A percentile compares a stretch with the other conserved stretches of the same genome.
phyloP scores from a whole-genome alignment of 78 protist genomes.

The Dictyostelium brefeldianum region DNA sequence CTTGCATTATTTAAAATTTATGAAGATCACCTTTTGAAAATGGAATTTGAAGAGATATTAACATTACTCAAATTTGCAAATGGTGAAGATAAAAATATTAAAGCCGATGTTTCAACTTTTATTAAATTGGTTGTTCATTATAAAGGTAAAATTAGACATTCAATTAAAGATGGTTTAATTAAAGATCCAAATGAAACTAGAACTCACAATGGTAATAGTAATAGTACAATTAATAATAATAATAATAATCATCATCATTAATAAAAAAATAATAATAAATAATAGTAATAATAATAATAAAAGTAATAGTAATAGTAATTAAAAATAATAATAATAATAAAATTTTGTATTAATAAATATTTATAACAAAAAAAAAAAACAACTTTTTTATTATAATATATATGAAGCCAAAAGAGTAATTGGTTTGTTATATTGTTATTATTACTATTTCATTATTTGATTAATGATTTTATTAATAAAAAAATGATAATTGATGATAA shows the following conservation, averaged over 20 bases:
- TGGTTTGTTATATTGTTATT: too few species aligned
- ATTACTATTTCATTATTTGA: too few species aligned
- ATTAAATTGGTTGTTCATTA: conserved; percentile 72
- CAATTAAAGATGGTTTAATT: conserved; percentile 39
- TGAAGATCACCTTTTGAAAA: conserved; percentile 70
- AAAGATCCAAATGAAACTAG: conserved; percentile 46
- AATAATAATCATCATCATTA: neutral
- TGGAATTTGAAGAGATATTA: conserved; percentile 72
- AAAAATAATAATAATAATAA: neutral
- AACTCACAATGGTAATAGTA: neutral
- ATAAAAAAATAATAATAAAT: neutral
- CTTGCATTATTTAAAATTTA: conserved; percentile 63
- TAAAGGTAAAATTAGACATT: conserved; percentile 53
- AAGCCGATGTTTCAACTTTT: conserved; percentile 26
- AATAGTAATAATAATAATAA: neutral
- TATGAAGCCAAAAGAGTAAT: too few species aligned
- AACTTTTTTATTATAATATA: too few species aligned
- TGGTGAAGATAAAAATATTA: conserved; percentile 32
- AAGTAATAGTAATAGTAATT: neutral
- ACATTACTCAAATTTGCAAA: conserved; percentile 41
- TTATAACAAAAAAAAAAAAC: too few species aligned
- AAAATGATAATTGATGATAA: too few species aligned
- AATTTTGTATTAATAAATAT: too few species aligned
- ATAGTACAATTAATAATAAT: conserved; percentile 17
- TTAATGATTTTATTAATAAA: too few species aligned